Evolutionary conservation across 768 basidiomycete species (phyloP), one percentile per base, ranked within the genome.

Genomic region (Phylloporus sp.): DNA sequence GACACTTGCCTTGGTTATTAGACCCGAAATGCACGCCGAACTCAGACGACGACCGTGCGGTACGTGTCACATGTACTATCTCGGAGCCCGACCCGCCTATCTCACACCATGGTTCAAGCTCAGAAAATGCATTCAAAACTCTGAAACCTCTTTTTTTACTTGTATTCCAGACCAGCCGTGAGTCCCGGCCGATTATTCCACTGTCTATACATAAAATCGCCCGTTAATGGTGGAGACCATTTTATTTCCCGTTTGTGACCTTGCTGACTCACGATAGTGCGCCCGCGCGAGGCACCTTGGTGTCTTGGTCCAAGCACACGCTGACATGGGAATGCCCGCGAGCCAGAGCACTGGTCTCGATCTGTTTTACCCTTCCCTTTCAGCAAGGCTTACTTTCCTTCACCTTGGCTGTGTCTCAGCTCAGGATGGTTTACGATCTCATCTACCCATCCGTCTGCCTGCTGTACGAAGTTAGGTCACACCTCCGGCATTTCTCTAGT

Each of bases 301-400:
- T 55, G 34, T 50, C 9, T 38, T 53, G 52, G 56, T 41, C 41
- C 52, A 36, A 34, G 45, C 36, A 39, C 53, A 41, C 16, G 50
- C 36, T 38, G 34, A 10, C 55, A 47, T 58, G 59, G 58, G 32
- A 47, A 64, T 47, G 49, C 41, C 63, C 63, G 57, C 39, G 41
- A 42, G 32, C 39, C 26, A 16, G 12, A 7, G 20, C 5, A 16
- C 27, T 47, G 50, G 48, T 35, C 27, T 26, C 48, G 31, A 47
- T 49, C 47, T 43, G 22, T 22, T 20, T 32, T 49, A 32, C 36
- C 40, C 45, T 45, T 26, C 38, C 31, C 47, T 45, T 24, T 42
- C 45, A 9, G 35, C 29, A 38, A 34, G 34, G 29, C 12, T 32
- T 18, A 10, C 13, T 23, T 52, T 40, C 35, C 32, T 24, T 41